Conservation (phyloP, 1,139 yeast species). For the Geotrichum fermentans region DNA sequence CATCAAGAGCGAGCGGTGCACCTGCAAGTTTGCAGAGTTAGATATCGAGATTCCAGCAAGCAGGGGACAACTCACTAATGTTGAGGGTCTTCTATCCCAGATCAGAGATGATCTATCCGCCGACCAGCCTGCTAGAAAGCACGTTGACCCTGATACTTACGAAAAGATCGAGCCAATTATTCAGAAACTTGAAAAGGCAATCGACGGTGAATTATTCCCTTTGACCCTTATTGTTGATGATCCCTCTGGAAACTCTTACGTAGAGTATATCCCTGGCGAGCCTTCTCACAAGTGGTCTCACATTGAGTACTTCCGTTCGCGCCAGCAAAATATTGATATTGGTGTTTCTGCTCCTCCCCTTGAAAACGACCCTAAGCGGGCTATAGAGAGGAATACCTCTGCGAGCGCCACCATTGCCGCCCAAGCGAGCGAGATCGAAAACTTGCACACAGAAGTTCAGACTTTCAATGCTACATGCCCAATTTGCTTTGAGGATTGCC, state of each 20-base stretch:
- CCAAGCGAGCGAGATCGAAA: constrained; percentile 65
- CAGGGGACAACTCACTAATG: constrained; percentile 86
- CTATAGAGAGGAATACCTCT: not conserved
- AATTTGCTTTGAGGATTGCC: constrained; percentile 68
- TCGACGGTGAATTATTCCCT: constrained; percentile 69
- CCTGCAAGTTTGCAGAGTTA: constrained; percentile 75
- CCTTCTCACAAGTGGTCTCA: constrained; percentile 88
- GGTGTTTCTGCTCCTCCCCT: constrained; percentile 85
- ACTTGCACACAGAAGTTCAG: constrained; percentile 82
- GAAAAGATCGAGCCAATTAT: constrained; percentile 71
- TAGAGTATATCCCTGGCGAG: constrained; percentile 84
- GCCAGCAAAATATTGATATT: constrained; percentile 79
- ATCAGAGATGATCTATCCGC: constrained; percentile 75
- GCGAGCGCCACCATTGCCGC: constrained; percentile 34
- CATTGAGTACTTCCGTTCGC: constrained; percentile 75
- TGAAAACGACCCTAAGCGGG: constrained; percentile 35
- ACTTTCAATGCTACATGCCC: constrained; percentile 92
- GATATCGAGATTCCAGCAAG: constrained; percentile 95
- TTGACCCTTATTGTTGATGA: constrained; percentile 79
- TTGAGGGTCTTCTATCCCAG: constrained; percentile 81
- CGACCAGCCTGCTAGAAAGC: constrained; percentile 77
- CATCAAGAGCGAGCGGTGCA: constrained; percentile 82
- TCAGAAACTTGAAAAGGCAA: constrained; percentile 50
- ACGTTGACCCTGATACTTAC: constrained; percentile 65
- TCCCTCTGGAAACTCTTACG: constrained; percentile 97